A percentile compares a stretch with the other conserved stretches of the same genome.
Evolutionary conservation across 495 filamentous ascomycete species (phyloP).

Genomic region (Cercophora scortea): DNA sequence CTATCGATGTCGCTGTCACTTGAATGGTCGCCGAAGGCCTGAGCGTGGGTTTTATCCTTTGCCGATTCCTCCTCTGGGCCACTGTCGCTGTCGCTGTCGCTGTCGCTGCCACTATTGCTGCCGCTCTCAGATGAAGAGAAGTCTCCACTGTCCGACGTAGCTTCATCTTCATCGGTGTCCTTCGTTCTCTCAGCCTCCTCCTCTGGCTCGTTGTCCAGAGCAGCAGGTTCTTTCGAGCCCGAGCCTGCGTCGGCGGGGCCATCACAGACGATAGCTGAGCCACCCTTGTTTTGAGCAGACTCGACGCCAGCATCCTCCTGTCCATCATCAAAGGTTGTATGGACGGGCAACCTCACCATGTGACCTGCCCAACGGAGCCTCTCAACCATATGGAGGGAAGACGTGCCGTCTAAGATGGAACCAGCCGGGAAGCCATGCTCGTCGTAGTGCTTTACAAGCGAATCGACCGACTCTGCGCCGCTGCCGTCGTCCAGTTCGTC

Average conservation of each 20-base stretch:
- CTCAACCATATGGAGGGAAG: constrained; percentile 28
- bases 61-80: constrained; percentile 11
- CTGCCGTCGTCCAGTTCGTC: constrained; percentile 13
- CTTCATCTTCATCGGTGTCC: background rate
- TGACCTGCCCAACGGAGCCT: constrained; percentile 18
- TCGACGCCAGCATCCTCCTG: background rate
- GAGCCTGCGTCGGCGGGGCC: background rate
- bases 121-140: background rate
- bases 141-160: background rate
- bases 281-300: no score
- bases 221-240: no score
- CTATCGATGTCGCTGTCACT: constrained; percentile 3
- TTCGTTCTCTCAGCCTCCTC: constrained; percentile 3
- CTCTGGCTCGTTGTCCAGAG: constrained; percentile 1
- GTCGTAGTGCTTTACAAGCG: constrained; percentile 34
- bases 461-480: constrained; percentile 21
- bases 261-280: no score
- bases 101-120: constrained; percentile 7
- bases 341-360: constrained; percentile 21
- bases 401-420: constrained; percentile 37
- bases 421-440: constrained; percentile 42
- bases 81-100: constrained; percentile 10
- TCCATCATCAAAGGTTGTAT: constrained; percentile 25
- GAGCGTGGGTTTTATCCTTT: background rate
- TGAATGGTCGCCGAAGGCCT: constrained; percentile 4